These are phyloP conservation scores for Brassica hybrid DNA, from an alignment of 441 rosid species.

Conservation along the genomic window DNA sequence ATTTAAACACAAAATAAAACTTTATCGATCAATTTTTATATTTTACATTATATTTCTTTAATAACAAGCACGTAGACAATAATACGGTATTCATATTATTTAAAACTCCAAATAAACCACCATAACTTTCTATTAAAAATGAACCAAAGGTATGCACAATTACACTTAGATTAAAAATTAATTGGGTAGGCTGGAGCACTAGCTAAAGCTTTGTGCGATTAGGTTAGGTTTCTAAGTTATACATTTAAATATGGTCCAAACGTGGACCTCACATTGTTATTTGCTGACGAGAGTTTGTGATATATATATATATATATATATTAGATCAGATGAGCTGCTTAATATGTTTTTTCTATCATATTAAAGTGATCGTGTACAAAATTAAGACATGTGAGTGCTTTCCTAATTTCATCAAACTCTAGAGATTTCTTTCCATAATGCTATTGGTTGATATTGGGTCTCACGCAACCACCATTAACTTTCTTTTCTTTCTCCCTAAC, in stretches of 20 bases:
- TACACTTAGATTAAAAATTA: background rate
- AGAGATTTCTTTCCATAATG: conserved; percentile 24
- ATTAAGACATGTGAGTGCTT: conserved; percentile 27
- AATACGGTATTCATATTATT: too few relatives aligned
- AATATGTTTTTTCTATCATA: background rate
- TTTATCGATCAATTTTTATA: too few relatives aligned
- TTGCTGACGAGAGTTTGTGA: conserved; percentile 24
- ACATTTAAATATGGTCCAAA: conserved; percentile 20
- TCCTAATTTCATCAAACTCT: background rate
- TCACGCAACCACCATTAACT: conserved; percentile 32
- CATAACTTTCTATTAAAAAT: too few relatives aligned
- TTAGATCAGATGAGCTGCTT: conserved; percentile 11
- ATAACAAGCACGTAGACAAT: too few relatives aligned
- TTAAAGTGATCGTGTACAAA: conserved; percentile 4
- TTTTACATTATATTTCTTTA: too few relatives aligned
- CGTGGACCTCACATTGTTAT: conserved; percentile 34
- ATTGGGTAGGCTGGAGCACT: conserved; percentile 38
- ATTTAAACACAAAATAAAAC: too few relatives aligned
- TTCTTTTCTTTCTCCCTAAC: background rate
- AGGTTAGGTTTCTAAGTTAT: conserved; percentile 15
- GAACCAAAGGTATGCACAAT: background rate
- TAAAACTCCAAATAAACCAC: too few relatives aligned
- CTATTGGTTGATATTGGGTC: conserved; percentile 32
- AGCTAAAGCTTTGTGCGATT: conserved; percentile 31
- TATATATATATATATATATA: background rate